Evolutionary conservation across 768 basidiomycete genomes (phyloP), one percentile per base, ranked within the genome.

Genomic region (Pisolithus microcarpus): DNA sequence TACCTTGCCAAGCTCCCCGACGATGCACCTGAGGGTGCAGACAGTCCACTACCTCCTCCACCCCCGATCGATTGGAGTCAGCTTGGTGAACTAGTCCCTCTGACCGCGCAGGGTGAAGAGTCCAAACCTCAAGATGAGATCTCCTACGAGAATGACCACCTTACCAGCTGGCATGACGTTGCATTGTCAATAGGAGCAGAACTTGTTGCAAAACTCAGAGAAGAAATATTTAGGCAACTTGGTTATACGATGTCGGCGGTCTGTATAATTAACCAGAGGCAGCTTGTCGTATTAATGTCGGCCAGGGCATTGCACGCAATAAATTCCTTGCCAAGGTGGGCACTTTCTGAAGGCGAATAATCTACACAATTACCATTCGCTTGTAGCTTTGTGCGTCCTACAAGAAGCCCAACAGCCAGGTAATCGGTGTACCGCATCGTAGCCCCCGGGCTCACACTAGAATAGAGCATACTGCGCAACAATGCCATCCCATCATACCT

Each of bases 241-340:
- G 88, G 91, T 15, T 99, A 99, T 61, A 92, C 91, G n/a, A 91
- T 86, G 39, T 93, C 91, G 47, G 92, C 93, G 11, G 92, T 92
- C 58, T 57, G 85, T 70, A 26, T 2, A 16, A 10, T 39, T 23
- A 50, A 30, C 18, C 48, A 16, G 7, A 38, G 24, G 13, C 10
- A 46, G 45, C 4, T 43, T 23, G 40, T 40, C 16, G 43, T 31
- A 30, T 43, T 45, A 21, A 45, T 9, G 39, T 24, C 43, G 38
- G 13, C 3, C 31, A 93, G 91, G 93, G 93, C 1, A 84, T 97
- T 51, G 82, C 91, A 13, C 77, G 91, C 61, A 97, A 95, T 62
- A 96, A 97, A 65, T 94, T 94, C 58, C 75, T 98, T 23, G 89
- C 96, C 0, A 99, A 99, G 78, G 91, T 90, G 49, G 45, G 61